Conservation (phyloP, 2,329 filamentous ascomycete species). For the Aspergillus hortae region DNA sequence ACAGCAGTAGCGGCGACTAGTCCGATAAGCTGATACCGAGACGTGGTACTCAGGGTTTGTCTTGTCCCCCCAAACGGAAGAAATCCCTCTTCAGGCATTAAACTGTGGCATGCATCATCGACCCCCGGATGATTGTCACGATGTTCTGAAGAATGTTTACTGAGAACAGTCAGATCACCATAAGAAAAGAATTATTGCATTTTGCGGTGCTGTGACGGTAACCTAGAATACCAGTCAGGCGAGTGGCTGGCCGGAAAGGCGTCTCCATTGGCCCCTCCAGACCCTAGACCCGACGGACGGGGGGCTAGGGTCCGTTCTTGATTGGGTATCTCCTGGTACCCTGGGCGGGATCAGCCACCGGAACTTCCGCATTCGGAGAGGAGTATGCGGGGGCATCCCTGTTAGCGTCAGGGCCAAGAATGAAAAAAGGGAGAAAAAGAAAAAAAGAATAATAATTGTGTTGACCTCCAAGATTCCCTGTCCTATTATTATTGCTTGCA, state of each 20-base stretch:
- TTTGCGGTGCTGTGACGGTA: slow-evolving; percentile 1
- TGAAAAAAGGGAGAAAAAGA: slow-evolving; percentile 5
- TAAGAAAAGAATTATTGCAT: neutral
- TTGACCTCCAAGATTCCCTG: slow-evolving; percentile 4
- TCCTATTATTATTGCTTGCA: neutral
- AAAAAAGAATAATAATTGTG: slow-evolving; percentile 1
- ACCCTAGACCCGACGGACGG: slow-evolving; percentile 7
- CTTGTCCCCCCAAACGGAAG: neutral
- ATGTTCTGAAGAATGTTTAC: too few species aligned
- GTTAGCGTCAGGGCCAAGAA: slow-evolving; percentile 15
- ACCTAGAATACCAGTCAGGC: slow-evolving; percentile 1
- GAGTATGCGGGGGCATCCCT: slow-evolving; percentile 16
- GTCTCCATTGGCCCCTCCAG: slow-evolving; percentile 1
- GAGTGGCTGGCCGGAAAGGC: slow-evolving; percentile 7
- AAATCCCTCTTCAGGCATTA: too few species aligned
- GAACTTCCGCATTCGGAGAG: slow-evolving; percentile 13
- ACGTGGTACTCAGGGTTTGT: neutral
- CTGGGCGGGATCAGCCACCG: slow-evolving; percentile 13
- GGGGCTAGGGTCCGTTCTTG: slow-evolving; percentile 1
- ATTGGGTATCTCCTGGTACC: slow-evolving; percentile 15
- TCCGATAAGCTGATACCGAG: neutral
- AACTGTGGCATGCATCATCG: too few species aligned
- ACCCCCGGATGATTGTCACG: too few species aligned
- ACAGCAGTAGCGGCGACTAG: slow-evolving; percentile 1
- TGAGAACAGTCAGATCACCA: neutral